Conservation (phyloP, 2,329 filamentous ascomycete genomes). For the Cercospora citrullina region DNA sequence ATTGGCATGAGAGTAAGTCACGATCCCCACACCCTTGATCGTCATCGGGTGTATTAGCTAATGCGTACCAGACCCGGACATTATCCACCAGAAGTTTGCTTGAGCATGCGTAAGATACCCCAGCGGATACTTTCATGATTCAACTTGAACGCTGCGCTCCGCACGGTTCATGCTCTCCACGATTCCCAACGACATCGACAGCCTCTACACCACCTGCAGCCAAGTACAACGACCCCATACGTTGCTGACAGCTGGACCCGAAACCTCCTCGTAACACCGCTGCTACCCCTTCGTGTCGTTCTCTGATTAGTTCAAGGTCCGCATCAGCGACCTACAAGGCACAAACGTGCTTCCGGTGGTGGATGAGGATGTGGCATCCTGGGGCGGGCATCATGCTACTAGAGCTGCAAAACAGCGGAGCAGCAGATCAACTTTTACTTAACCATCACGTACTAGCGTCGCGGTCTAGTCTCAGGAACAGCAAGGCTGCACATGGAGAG, state of each 20-base stretch:
- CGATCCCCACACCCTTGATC: constrained; percentile 15
- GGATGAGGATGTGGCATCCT: constrained; percentile 7
- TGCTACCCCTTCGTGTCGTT: neutral
- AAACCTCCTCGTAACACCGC: neutral
- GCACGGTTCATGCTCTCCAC: constrained; percentile 11
- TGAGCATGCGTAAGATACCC: constrained; percentile 45
- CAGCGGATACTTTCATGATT: constrained; percentile 12
- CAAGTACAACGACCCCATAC: neutral
- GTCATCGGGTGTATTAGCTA: constrained; percentile 19
- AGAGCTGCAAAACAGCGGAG: constrained; percentile 4
- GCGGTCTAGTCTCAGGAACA: constrained; percentile 18
- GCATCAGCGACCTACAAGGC: neutral
- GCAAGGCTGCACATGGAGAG: constrained; percentile 16
- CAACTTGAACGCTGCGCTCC: constrained; percentile 1
- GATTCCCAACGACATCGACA: constrained; percentile 5
- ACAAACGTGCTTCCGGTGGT: constrained; percentile 6
- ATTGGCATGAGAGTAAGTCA: constrained; percentile 84
- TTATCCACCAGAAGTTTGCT: constrained; percentile 97
- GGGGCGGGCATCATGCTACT: constrained; percentile 14
- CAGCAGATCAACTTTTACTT: constrained; percentile 18
- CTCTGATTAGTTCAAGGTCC: constrained; percentile 8
- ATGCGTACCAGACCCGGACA: constrained; percentile 67
- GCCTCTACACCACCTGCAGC: neutral
- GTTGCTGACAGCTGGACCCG: neutral
- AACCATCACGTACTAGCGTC: constrained; percentile 22